phyloP scores from a whole-genome alignment of 306 rosid genomes.

The Betula pendula region DNA sequence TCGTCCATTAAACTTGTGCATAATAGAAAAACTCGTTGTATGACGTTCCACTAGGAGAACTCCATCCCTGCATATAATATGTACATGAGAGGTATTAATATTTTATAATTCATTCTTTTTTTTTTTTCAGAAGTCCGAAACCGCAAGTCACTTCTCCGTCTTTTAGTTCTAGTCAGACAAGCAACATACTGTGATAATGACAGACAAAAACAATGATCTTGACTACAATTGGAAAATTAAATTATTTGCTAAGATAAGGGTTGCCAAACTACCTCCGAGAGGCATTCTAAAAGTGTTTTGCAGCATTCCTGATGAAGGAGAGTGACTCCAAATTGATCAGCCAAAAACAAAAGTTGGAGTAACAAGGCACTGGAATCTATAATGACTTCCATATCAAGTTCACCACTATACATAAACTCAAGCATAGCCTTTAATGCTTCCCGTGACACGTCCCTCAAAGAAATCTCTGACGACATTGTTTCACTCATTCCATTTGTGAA shows the following conservation, averaged over 20 bases:
- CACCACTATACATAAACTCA: constrained; percentile 75
- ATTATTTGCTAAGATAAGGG: constrained; percentile 30
- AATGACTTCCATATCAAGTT: constrained; percentile 47
- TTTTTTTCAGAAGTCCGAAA: constrained; percentile 59
- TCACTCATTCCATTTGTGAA: constrained; percentile 99
- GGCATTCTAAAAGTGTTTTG: constrained; percentile 77
- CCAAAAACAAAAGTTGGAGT: constrained; percentile 74
- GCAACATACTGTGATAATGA: constrained; percentile 39
- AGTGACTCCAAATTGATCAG: constrained; percentile 91
- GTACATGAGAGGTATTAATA: constrained; percentile 71
- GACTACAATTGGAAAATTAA: constrained; percentile 31
- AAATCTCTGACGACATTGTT: constrained; percentile 70
- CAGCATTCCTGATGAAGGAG: constrained; percentile 92
- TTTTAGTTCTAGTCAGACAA: constrained; percentile 49
- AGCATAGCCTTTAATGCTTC: constrained; percentile 84
- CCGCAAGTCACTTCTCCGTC: constrained; percentile 69
- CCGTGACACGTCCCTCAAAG: constrained; percentile 71
- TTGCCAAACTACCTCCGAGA: constrained; percentile 82
- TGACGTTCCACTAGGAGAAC: constrained; percentile 86
- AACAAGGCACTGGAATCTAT: constrained; percentile 65
- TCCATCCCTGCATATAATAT: constrained; percentile 95
- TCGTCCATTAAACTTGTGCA: constrained; percentile 87
- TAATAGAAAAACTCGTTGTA: constrained; percentile 79
- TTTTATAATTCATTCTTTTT: constrained; percentile 61
- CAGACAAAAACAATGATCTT: constrained; percentile 30